These are phyloP conservation scores for Lecanicillium sp. DNA, from an alignment of 2,329 filamentous ascomycete genomes.

Conservation along the genomic window DNA sequence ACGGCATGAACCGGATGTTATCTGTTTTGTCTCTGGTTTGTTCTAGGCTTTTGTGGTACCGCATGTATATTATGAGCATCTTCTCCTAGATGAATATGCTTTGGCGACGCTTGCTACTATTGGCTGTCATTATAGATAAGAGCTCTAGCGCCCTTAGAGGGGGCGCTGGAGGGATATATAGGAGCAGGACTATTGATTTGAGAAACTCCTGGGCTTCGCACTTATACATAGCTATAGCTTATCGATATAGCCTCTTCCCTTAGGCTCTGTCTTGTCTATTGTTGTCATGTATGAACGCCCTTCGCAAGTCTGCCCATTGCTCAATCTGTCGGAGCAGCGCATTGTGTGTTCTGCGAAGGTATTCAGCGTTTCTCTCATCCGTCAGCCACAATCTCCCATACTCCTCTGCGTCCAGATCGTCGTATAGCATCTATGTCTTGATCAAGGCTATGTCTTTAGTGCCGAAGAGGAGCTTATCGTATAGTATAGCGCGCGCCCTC, in stretches of 20 bases:
- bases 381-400: not conserved
- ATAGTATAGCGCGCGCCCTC: not conserved
- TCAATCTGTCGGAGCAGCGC: not conserved
- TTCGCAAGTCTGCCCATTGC: not conserved
- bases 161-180: not conserved
- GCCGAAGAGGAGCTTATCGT: not conserved
- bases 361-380: not conserved
- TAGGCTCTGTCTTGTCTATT: not conserved
- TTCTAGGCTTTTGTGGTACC: conserved; percentile 7
- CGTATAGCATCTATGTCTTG: not conserved
- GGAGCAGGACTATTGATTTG: not conserved
- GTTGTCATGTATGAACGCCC: not conserved
- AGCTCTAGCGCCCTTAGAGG: not conserved
- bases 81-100: conserved; percentile 6
- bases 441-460: not conserved
- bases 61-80: conserved; percentile 6
- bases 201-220: not conserved
- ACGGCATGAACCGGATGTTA: conserved; percentile 7
- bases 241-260: not conserved
- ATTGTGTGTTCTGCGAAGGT: not conserved
- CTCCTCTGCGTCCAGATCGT: conserved; percentile 1
- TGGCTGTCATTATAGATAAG: conserved; percentile 1
- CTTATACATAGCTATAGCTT: not conserved
- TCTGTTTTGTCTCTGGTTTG: conserved; percentile 1
- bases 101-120: conserved; percentile 1